Base-by-base conservation (phyloP, 1,284 basidiomycete species). In the Irpex lacteus region DNA sequence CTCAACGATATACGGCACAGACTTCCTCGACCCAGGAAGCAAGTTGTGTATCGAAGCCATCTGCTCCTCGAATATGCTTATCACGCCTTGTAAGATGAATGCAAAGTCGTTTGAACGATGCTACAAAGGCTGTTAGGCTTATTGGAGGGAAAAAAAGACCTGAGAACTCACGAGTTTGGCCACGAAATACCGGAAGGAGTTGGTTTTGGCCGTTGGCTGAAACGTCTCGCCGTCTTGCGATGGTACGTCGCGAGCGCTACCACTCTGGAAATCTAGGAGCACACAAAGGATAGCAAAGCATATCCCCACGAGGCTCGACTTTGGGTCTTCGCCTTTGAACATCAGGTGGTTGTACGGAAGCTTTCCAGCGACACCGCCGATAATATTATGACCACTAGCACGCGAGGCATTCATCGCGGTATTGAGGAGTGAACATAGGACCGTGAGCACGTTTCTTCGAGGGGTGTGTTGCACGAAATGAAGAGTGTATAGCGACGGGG, bases 341-440 rank as follows among this genome's bases (percentile, higher is more conserved):
- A 95, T 88, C 6, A 95, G 83, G 73, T 96, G 92, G 70, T 95
- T 95, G 73, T 96, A 96, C 0, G 94, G 94, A 50, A 96, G 76
- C 66, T 87, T 85, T 63, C 85, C 85, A 26, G 89, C 81, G 77
- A 88, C 85, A 47, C 83, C 83, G 21, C 84, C 86, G 61, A 91
- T 85, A n/a, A 75, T 66, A 54, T 81, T 84, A 54, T 78, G 80
- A 44, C 76, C 78, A 49, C 74, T 76, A 37, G 78, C 73, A 60
- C 79, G 79, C 21, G 85, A 76, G 0, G 88, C 85, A 72, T 90
- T 91, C 80, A 98, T 86, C 13, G 89, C 87, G 5, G 93, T 96
- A 74, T 98, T 98, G 66, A 98, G 81, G 57, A 96, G 79, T 7
- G 95, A 97, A 75, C 96, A 98, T 5, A 98, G 78, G 11, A 98